Evolutionary conservation across 2,329 filamentous ascomycete genomes (phyloP).

Genomic region (Colletotrichum sp.): DNA sequence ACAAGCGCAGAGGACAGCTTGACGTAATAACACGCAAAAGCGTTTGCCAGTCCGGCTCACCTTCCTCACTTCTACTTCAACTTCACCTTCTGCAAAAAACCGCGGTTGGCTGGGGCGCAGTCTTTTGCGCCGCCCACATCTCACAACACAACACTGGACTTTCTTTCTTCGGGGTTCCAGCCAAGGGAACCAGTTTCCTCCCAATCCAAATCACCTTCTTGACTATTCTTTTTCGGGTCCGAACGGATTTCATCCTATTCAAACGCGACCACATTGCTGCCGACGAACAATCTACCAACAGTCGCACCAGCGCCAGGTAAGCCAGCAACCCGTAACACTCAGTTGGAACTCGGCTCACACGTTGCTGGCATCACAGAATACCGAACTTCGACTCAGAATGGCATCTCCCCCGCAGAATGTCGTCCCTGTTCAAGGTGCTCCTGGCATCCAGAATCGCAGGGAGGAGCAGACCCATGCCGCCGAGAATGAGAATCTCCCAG

Average conservation of each 20-base stretch:
- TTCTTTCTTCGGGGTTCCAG: background rate
- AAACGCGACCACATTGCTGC: background rate
- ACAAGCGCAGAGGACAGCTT: background rate
- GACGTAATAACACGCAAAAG: background rate
- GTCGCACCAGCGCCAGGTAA: background rate
- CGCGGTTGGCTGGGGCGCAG: background rate
- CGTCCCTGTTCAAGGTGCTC: background rate
- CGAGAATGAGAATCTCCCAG: background rate
- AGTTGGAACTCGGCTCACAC: background rate
- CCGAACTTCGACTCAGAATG: background rate
- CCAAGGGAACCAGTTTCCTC: background rate
- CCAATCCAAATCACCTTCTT: background rate
- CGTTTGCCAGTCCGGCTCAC: background rate
- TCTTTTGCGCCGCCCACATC: background rate
- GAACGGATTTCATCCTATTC: background rate
- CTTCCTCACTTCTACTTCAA: background rate
- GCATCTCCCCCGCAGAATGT: background rate
- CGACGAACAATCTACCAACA: background rate
- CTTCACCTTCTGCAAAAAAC: background rate
- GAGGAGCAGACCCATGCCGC: background rate
- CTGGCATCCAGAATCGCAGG: background rate
- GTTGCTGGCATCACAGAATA: background rate
- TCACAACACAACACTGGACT: background rate
- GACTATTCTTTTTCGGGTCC: rapidly evolving
- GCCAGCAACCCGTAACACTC: background rate